phyloP scores from a whole-genome alignment of 129 eudicot genomes.

The Artemisia tridentata region DNA sequence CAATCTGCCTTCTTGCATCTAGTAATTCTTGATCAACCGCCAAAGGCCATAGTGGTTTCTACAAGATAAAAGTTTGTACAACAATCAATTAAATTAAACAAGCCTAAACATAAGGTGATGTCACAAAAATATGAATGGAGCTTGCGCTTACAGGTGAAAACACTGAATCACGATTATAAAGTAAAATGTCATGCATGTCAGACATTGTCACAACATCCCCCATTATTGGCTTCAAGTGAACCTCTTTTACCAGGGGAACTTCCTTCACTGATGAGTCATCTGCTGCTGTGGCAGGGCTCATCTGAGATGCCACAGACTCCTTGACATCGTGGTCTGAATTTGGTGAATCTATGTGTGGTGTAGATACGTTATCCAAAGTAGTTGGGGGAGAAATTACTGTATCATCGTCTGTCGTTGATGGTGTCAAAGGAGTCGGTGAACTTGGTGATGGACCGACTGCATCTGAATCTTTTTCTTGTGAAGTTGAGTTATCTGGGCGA shows the following conservation, averaged over 20 bases:
- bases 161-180: slow-evolving; percentile 43
- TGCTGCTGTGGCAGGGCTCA: slow-evolving; percentile 8
- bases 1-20: slow-evolving; percentile 56
- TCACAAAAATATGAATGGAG: slow-evolving; percentile 11
- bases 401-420: slow-evolving; percentile 15
- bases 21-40: slow-evolving; percentile 57
- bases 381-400: slow-evolving; percentile 17
- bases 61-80: not conserved
- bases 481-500: slow-evolving; percentile 17
- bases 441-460: slow-evolving; percentile 24
- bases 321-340: slow-evolving; percentile 9
- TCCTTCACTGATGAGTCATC: slow-evolving; percentile 17
- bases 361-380: slow-evolving; percentile 26
- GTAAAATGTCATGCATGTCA: slow-evolving; percentile 52
- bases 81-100: not conserved
- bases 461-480: not conserved
- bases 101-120: not conserved
- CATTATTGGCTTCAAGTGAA: slow-evolving; percentile 22
- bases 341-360: not conserved
- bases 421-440: slow-evolving; percentile 28
- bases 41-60: slow-evolving; percentile 64
- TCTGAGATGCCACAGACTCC: slow-evolving; percentile 17
- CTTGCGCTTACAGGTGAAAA: slow-evolving; percentile 39
- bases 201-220: slow-evolving; percentile 46
- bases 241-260: slow-evolving; percentile 25